These are phyloP conservation scores for Pyrenula aspistea DNA, from an alignment of 495 filamentous ascomycete species.

Conservation along the genomic window DNA sequence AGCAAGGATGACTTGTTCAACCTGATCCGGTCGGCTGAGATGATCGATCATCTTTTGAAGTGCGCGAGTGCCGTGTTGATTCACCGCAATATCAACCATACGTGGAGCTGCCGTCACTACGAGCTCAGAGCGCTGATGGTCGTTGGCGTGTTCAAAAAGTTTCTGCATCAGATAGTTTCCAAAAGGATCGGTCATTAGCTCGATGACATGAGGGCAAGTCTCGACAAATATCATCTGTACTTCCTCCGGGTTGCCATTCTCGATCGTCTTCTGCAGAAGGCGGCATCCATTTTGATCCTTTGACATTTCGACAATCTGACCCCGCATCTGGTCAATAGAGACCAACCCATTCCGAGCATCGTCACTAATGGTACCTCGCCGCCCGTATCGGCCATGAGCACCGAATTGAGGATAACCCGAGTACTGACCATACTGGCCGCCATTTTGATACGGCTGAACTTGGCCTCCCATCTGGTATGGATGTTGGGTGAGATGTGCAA, in stretches of 20 bases:
- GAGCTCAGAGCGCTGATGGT: constrained; percentile 85
- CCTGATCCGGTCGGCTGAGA: constrained; percentile 67
- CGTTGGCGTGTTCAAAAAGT: constrained; percentile 80
- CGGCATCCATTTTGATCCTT: constrained; percentile 97
- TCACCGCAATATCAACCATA: constrained; percentile 83
- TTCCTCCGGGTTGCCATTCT: constrained; percentile 71
- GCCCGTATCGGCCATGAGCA: neutral
- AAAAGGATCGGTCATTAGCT: constrained; percentile 98
- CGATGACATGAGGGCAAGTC: constrained; percentile 80
- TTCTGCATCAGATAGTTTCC: constrained; percentile 98
- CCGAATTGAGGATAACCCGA: neutral
- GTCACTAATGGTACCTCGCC: constrained; percentile 10
- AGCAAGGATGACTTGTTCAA: constrained; percentile 69
- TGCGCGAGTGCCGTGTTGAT: constrained; percentile 92
- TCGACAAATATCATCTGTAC: constrained; percentile 89
- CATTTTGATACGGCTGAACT: neutral
- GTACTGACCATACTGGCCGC: neutral
- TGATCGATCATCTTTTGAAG: constrained; percentile 99
- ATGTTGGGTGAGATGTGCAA: neutral
- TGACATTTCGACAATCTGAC: constrained; percentile 76
- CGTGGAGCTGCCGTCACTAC: constrained; percentile 78
- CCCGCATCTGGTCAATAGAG: constrained; percentile 63
- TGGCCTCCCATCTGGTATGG: neutral
- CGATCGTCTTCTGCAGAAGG: constrained; percentile 92
- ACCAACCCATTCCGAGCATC: constrained; percentile 57